These are phyloP conservation scores for Macrolepiota dolichaula DNA, from an alignment of 768 basidiomycete genomes.

Conservation along the genomic window DNA sequence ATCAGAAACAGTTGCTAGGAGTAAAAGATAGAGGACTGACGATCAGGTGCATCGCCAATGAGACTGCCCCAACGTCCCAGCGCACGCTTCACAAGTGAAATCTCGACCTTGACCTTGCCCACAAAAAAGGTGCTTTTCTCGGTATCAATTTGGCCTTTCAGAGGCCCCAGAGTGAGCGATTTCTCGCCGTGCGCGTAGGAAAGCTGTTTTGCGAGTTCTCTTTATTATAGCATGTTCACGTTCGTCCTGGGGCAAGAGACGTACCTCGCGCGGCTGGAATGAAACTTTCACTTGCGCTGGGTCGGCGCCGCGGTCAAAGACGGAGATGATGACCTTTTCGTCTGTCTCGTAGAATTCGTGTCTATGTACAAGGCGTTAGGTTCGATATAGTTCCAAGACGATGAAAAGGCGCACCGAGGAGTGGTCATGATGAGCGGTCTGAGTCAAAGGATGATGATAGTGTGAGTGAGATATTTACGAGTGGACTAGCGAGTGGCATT, in stretches of 20 bases:
- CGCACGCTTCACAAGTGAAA: constrained; percentile 68
- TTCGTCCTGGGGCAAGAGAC: constrained; percentile 8
- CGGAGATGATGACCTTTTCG: constrained; percentile 64
- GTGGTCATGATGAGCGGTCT: constrained; percentile 26
- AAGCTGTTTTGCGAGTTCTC: constrained; percentile 38
- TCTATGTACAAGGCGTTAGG: constrained; percentile 30
- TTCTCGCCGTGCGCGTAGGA: constrained; percentile 69
- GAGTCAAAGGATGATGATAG: background rate
- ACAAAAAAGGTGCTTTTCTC: constrained; percentile 61
- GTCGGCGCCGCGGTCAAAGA: constrained; percentile 79
- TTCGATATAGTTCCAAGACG: background rate
- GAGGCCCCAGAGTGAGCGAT: constrained; percentile 67
- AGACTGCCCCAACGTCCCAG: constrained; percentile 73
- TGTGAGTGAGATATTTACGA: background rate
- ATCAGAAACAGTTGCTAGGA: constrained; percentile 6
- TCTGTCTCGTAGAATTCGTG: constrained; percentile 90
- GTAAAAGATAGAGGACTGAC: constrained; percentile 37
- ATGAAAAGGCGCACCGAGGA: constrained; percentile 26
- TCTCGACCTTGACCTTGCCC: constrained; percentile 86
- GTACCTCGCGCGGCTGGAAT: constrained; percentile 65
- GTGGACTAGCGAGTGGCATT: background rate
- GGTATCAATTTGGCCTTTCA: constrained; percentile 78
- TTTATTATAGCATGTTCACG: constrained; percentile 6
- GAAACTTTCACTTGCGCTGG: constrained; percentile 55
- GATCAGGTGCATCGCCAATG: constrained; percentile 72